phyloP scores from a whole-genome alignment of 2,329 filamentous ascomycete genomes.

The Exophiala spinifera region DNA sequence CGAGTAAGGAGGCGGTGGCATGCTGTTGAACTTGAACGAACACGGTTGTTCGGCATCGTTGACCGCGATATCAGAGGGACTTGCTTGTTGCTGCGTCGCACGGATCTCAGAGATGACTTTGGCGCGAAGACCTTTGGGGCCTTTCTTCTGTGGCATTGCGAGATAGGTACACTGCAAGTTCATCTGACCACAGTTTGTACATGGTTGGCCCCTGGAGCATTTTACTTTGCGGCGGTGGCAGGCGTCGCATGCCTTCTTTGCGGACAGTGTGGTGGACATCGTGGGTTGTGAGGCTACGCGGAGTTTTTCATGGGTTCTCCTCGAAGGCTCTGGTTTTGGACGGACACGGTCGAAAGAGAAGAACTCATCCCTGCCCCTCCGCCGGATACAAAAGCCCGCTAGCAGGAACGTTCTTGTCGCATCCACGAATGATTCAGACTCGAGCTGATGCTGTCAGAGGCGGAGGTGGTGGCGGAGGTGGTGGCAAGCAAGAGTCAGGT shows the following conservation, averaged over 20 bases:
- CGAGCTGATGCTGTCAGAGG: no score
- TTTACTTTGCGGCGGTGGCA: conserved; percentile 32
- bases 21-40: conserved; percentile 54
- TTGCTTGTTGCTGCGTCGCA: conserved; percentile 61
- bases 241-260: conserved; percentile 33
- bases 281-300: not conserved
- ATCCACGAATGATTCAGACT: no score
- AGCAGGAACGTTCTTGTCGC: no score
- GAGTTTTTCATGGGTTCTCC: no score
- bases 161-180: conserved; percentile 70
- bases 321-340: no score
- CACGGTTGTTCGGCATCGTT: conserved; percentile 1
- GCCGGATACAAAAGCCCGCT: no score
- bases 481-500: no score
- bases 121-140: conserved; percentile 69
- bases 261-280: conserved; percentile 21
- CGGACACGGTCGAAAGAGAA: no score
- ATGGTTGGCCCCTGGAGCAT: conserved; percentile 49
- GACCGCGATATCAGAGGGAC: conserved; percentile 56
- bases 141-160: conserved; percentile 72
- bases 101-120: conserved; percentile 73
- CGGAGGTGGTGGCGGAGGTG: no score
- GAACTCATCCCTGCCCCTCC: no score
- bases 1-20: conserved; percentile 48
- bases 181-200: conserved; percentile 66